These are phyloP conservation scores for Didymella segeticola DNA, from an alignment of 2,329 filamentous ascomycete genomes.

Conservation along the genomic window DNA sequence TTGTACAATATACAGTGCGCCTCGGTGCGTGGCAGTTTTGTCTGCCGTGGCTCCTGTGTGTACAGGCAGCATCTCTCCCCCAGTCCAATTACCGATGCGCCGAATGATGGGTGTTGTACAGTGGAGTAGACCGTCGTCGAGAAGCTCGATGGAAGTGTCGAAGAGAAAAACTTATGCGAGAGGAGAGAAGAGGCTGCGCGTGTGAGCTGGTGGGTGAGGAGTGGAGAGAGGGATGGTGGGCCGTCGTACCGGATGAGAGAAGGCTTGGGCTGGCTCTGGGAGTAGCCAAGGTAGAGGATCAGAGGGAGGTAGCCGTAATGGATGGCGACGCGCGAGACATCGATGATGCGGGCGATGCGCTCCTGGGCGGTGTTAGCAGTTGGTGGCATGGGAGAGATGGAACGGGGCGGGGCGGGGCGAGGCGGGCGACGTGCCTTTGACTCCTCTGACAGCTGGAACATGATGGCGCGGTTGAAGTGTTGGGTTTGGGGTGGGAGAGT, in stretches of 20 bases:
- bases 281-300: conserved; percentile 97
- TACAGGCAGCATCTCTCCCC: conserved; percentile 19
- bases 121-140: conserved; percentile 24
- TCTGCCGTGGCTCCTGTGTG: conserved; percentile 12
- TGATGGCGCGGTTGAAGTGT: conserved; percentile 44
- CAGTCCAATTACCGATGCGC: conserved; percentile 36
- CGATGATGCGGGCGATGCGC: conserved; percentile 96
- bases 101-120: conserved; percentile 43
- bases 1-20: conserved; percentile 26
- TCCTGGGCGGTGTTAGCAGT: conserved; percentile 66
- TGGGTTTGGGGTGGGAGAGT: conserved; percentile 2
- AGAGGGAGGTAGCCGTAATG: conserved; percentile 98
- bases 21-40: conserved; percentile 1
- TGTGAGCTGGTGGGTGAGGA: conserved; percentile 23
- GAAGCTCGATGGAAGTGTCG: conserved; percentile 13
- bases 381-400: no score
- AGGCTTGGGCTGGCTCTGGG: conserved; percentile 89
- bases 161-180: conserved; percentile 38
- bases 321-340: conserved; percentile 89
- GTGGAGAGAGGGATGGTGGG: background rate
- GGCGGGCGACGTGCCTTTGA: conserved; percentile 73
- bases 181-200: conserved; percentile 47
- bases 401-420: no score
- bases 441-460: conserved; percentile 83
- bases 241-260: conserved; percentile 71